Percentiles rank a stretch among this genome's conserved stretches.
These are phyloP conservation scores for Ustanciosporium gigantosporum DNA, from an alignment of 1,284 basidiomycete species.

Conservation along the genomic window DNA sequence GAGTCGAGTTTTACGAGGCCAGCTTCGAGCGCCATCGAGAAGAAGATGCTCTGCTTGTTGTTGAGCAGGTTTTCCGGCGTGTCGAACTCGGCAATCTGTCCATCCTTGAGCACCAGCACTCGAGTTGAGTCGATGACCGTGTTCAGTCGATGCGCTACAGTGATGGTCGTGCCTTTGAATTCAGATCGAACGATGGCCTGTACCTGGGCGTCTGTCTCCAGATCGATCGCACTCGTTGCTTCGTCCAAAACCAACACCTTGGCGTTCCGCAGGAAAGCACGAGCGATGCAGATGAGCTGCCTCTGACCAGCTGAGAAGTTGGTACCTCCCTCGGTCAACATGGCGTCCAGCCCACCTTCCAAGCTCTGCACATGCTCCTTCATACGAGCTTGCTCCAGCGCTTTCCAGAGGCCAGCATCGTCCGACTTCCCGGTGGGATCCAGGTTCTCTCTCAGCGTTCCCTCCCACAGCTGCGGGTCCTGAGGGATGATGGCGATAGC, in stretches of 20 bases:
- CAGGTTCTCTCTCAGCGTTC: conserved; percentile 80
- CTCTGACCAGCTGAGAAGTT: conserved; percentile 83
- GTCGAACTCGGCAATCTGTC: conserved; percentile 76
- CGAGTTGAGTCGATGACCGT: conserved; percentile 86
- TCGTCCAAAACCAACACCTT: conserved; percentile 89
- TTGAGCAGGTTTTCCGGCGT: conserved; percentile 70
- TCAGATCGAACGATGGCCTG: conserved; percentile 74
- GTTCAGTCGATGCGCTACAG: conserved; percentile 76
- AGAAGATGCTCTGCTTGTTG: conserved; percentile 63
- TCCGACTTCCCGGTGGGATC: conserved; percentile 76
- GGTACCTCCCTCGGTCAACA: conserved; percentile 75
- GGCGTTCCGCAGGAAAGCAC: conserved; percentile 64
- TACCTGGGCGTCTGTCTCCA: conserved; percentile 84
- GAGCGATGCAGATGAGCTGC: conserved; percentile 61
- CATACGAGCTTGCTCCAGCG: conserved; percentile 73
- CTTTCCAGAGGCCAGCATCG: conserved; percentile 75
- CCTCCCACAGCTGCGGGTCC: conserved; percentile 78
- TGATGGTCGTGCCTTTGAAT: conserved; percentile 62
- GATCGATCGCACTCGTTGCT: conserved; percentile 71
- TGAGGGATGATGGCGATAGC: conserved; percentile 81
- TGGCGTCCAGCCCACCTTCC: conserved; percentile 74
- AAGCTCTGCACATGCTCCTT: conserved; percentile 74
- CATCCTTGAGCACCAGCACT: conserved; percentile 80
- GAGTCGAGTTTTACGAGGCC: conserved; percentile 43
- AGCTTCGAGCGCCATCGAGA: conserved; percentile 59